Base-by-base conservation (phyloP, 2,329 filamentous ascomycete species). In the Aureobasidium subglaciale region DNA sequence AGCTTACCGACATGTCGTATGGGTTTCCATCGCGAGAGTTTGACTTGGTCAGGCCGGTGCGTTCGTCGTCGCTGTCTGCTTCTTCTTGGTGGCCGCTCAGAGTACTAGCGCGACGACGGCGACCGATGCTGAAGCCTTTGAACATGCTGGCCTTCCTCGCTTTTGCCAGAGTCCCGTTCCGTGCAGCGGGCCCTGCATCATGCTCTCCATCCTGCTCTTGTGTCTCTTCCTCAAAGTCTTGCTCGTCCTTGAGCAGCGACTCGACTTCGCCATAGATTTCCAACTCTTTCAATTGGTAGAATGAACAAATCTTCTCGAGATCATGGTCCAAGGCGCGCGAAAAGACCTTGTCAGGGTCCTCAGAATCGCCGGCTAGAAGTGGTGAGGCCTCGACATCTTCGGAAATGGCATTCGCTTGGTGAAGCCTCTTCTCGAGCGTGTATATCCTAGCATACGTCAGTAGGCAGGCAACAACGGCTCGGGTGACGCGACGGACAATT, bases 221-320 rank as follows among this genome's bases (percentile, higher is more conserved):
- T 11, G 77, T 75, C 55, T 85, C 83, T 15, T 80, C 78, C 58
- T 91, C 79, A 63, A 85, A 89, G 6, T 75, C 75, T 54, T 83
- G 81, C 38, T 89, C 81, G 65, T 97, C 92, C 46, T 78, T 78
- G 55, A 92, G 72, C n/a, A 97, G 75, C 32, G 85, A 80, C 45
- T 86, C 83, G 8, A 92, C 83, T 68, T 96, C 92, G 52, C 86
- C 84, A 58, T 87, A 83, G 13, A 99, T 84, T 69, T 97, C 92
- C 22, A 83, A 78, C 71, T 99, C 91, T 71, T 99, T 99, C 59
- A 89, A 74, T 59, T 85, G 80, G 71, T 93, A 97, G 70, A 99
- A 99, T 0, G 86, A 87, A 65, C 83, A 87, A 59, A 99, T 90
- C 77, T 97, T 97, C 67, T 97, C 91, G 49, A 99, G 75, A 70